Evolutionary conservation across 73 alveolate species (phyloP).

Genomic region (Tetrahymena borealis): DNA sequence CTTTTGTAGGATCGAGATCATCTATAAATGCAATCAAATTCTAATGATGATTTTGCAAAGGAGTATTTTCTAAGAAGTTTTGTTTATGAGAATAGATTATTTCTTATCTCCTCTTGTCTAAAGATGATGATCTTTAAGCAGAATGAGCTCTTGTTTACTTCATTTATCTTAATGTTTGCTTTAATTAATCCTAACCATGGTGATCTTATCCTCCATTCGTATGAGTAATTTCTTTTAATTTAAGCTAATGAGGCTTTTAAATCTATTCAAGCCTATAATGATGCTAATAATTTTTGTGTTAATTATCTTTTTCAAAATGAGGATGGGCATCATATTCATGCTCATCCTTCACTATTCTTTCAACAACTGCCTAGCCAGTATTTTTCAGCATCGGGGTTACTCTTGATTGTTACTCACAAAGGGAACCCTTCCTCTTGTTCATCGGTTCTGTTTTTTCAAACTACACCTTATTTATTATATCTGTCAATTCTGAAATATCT

Average conservation of each 20-base stretch:
- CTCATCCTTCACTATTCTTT: background rate
- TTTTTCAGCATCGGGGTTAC: background rate
- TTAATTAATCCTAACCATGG: background rate
- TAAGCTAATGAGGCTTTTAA: background rate
- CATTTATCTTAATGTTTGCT: background rate
- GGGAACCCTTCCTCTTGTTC: slow-evolving; percentile 6
- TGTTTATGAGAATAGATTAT: background rate
- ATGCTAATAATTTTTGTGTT: background rate
- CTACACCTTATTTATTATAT: background rate
- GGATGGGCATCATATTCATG: background rate
- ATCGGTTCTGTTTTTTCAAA: slow-evolving; percentile 1
- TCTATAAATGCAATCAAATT: background rate
- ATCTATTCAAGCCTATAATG: background rate
- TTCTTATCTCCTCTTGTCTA: background rate
- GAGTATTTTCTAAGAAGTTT: background rate
- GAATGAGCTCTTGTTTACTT: background rate
- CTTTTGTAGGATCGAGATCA: background rate
- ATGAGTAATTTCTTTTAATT: background rate
- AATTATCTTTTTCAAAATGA: background rate
- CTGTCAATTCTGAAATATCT: background rate
- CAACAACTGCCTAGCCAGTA: background rate
- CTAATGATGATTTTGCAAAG: background rate
- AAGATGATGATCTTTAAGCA: background rate
- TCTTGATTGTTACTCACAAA: background rate
- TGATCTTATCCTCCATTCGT: background rate